Evolutionary conservation across 2,329 filamentous ascomycete genomes (phyloP), one percentile per base, ranked within the genome.

Genomic region (Hypocreales sp.): DNA sequence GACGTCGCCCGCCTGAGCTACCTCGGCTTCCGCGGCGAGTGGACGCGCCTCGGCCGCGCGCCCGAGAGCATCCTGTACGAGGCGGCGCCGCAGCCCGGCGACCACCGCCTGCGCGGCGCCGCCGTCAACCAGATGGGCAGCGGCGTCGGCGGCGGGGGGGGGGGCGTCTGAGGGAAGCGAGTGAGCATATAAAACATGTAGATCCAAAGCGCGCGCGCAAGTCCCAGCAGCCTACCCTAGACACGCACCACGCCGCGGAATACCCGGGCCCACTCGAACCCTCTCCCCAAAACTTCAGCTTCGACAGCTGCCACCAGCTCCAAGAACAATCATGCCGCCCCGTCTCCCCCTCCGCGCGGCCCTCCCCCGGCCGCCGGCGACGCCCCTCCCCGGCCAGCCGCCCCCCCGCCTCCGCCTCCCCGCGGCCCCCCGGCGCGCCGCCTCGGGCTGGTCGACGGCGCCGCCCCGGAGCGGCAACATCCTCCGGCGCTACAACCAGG

Each of bases 1-100:
- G 79, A 83, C 30, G 72, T 78, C 30, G 87, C 81, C 24, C 66
- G 73, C 26, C 50, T 95, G 2, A 74, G 64, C 35, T 98, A 94
- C 55, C 37, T 95, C 31, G 90, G 81, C 1, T 95, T 98, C 60
- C 86, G 82, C 55, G 90, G 90, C 15, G 82, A 93, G 54, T 95
- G 83, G 65, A 90, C 90, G 69, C 73, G 75, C 48, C 54, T 92
- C 44, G 90, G 78, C 14, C 45, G 46, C 35, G 56, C 50, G 47
- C 84, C 90, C 1, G 61, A 79, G 6, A 83, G 79, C 40, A 87
- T 95, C 41, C 44, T 93, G 34, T 98, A 95, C 52, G 90, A 98
- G 64, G 79, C 84, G 12, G 87, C 87, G 15, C 79, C 90, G 20
- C 93, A 94, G 50, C 90, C 87, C 9, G 70, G 60, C 25, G 90